Percentiles rank a stretch among this genome's conserved stretches.
Evolutionary conservation across 2,329 filamentous ascomycete genomes (phyloP).

Genomic region (Polytolypa hystricis): DNA sequence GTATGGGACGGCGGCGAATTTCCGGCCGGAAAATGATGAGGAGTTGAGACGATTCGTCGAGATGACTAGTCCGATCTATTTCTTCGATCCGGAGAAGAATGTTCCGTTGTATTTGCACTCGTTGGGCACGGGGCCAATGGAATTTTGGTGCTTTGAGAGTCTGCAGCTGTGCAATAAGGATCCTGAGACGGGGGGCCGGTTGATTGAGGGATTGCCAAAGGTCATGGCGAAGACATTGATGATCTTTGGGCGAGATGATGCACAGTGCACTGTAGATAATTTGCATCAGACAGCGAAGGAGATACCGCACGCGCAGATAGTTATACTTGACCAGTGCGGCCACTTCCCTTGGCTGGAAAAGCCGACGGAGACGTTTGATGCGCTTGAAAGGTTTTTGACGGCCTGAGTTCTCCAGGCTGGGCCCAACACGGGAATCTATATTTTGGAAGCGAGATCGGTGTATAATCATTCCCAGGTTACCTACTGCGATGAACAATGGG

Average conservation of each 20-base stretch:
- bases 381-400: background rate
- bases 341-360: constrained; percentile 22
- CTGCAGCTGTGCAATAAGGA: constrained; percentile 11
- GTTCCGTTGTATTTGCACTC: constrained; percentile 9
- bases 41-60: constrained; percentile 12
- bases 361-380: constrained; percentile 9
- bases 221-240: constrained; percentile 19
- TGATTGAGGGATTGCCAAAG: constrained; percentile 12
- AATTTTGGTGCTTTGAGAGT: constrained; percentile 10
- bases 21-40: constrained; percentile 10
- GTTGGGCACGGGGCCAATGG: constrained; percentile 9
- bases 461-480: too few species aligned
- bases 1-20: background rate
- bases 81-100: constrained; percentile 14
- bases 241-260: constrained; percentile 17
- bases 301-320: constrained; percentile 9
- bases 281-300: constrained; percentile 12
- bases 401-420: too few species aligned
- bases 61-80: constrained; percentile 16
- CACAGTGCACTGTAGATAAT: constrained; percentile 14
- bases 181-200: constrained; percentile 9
- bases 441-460: too few species aligned
- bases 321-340: constrained; percentile 16
- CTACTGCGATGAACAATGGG: too few species aligned
- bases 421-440: too few species aligned